Base-by-base conservation (phyloP, 768 basidiomycete genomes). In the Suillus weaverae region DNA sequence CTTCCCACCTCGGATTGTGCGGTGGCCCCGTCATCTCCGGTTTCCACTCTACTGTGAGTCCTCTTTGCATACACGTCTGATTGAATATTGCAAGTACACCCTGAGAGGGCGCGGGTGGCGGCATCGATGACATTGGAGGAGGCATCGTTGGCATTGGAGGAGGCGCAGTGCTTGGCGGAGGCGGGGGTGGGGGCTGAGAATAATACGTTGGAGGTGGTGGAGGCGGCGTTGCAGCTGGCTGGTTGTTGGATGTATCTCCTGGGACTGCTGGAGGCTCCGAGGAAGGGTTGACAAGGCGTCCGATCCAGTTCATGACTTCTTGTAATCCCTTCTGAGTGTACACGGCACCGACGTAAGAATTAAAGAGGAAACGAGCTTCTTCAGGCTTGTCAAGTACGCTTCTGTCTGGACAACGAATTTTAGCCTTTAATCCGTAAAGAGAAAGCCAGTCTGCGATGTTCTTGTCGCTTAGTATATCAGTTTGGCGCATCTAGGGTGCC, bases 271-370 rank as follows among this genome's bases (percentile, higher is more conserved):
- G 66, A 5, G 71, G 67, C 62, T 74, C 68, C n/a, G 74, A 70
- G 18, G 75, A 74, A 9, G 88, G 87, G 67, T 82, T 83, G 59
- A 90, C 78, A 33, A 89, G 78, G 61, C 78, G 78, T 56, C 83
- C 83, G 38, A 90, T 82, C 89, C 89, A 91, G 30, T 74, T 69
- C 70, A 86, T 80, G 57, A 90, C 79, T 8, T 73, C 70, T 5
- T 70, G 51, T 41, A 84, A 70, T 26, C 89, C 89, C 62, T 80
- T 83, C 60, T 85, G 83, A n/a, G 83, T 77, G 72, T 84, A 88
- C 14, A 89, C 73, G n/a, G 88, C 90, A 10, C 88, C 90, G 14
- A 90, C 78, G 67, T 89, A 90, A 22, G 84, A 83, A 69, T 84
- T 70, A 67, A 89, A 89, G 57, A 87, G 82, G 51, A 73, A 76